Evolutionary conservation across 129 eudicot species (phyloP).

Genomic region (Flaveria trinervia): DNA sequence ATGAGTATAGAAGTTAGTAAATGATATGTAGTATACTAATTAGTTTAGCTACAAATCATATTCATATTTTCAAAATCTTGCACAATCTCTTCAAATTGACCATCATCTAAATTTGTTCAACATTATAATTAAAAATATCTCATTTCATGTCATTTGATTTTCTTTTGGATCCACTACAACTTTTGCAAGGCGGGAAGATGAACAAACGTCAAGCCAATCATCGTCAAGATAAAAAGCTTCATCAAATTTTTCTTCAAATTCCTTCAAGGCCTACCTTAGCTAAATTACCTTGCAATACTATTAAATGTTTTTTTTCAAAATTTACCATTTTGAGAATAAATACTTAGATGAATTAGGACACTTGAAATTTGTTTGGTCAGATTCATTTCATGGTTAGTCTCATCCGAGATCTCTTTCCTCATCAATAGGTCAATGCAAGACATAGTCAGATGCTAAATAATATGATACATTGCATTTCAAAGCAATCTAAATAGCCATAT

Average conservation of each 20-base stretch:
- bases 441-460: too few species aligned
- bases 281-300: neutral
- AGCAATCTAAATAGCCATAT: too few species aligned
- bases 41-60: neutral
- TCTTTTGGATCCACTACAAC: slow-evolving; percentile 32
- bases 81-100: slow-evolving; percentile 52
- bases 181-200: slow-evolving; percentile 59
- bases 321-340: slow-evolving; percentile 51
- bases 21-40: neutral
- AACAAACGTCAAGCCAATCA: slow-evolving; percentile 50
- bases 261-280: neutral
- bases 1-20: too few species aligned
- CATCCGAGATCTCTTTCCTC: slow-evolving; percentile 51
- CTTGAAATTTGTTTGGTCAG: slow-evolving; percentile 54
- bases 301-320: neutral
- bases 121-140: slow-evolving; percentile 9
- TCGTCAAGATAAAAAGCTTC: slow-evolving; percentile 26
- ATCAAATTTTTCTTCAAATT: neutral
- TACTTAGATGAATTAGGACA: slow-evolving; percentile 55
- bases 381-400: slow-evolving; percentile 50
- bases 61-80: slow-evolving; percentile 55
- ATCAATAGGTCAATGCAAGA: neutral
- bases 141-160: neutral
- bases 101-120: slow-evolving; percentile 37
- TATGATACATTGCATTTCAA: too few species aligned